phyloP scores from a whole-genome alignment of 129 eudicot genomes.

The Artemisia annua region DNA sequence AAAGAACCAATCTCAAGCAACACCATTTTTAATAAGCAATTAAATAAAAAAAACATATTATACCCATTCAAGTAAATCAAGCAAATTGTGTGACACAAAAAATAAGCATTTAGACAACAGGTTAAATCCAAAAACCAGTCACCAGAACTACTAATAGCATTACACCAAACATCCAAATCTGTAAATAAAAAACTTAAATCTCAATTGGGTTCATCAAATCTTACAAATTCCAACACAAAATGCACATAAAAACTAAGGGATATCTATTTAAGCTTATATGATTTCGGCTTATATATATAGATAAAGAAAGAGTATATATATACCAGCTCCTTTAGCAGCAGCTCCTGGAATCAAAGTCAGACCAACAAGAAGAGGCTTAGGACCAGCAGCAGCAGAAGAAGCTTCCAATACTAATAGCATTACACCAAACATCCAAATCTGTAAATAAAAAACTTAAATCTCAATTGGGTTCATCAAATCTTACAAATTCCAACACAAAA shows the following conservation, averaged over 20 bases:
- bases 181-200: conserved; percentile 1
- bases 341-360: conserved; percentile 79
- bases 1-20: background rate
- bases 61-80: conserved; percentile 3
- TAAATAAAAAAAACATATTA: background rate
- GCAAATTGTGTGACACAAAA: conserved; percentile 31
- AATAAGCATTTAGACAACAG: conserved; percentile 3
- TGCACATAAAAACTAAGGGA: background rate
- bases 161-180: conserved; percentile 11
- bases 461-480: conserved; percentile 15
- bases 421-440: conserved; percentile 11
- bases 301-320: conserved; percentile 13
- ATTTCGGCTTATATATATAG: background rate
- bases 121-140: conserved; percentile 31
- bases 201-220: conserved; percentile 15
- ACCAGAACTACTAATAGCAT: conserved; percentile 7
- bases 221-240: conserved; percentile 5
- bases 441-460: conserved; percentile 1
- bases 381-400: conserved; percentile 40
- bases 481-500: conserved; percentile 5
- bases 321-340: conserved; percentile 88
- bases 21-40: background rate
- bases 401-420: conserved; percentile 34
- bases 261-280: background rate
- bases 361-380: conserved; percentile 60